Conservation (phyloP, 1,284 basidiomycete species). For the Puccinia triticina region DNA sequence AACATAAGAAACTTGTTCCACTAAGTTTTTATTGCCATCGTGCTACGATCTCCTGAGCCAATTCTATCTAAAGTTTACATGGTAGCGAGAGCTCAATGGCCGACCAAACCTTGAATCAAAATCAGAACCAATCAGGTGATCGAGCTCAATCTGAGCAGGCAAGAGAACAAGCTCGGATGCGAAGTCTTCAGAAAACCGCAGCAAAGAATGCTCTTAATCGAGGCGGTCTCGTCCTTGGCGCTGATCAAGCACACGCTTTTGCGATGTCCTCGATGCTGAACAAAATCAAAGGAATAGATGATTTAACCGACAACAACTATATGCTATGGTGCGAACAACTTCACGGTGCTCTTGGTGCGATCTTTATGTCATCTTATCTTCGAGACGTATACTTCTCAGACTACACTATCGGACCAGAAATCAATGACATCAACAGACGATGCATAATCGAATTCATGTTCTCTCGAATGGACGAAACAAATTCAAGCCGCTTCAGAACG, state of each 20-base stretch:
- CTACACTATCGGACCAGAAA: background rate
- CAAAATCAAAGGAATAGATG: too few relatives aligned
- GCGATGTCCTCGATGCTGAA: background rate
- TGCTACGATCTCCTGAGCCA: too few relatives aligned
- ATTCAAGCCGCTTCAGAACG: background rate
- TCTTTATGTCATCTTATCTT: background rate
- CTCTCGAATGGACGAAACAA: background rate
- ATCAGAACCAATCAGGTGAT: too few relatives aligned
- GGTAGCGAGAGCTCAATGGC: constrained; percentile 1
- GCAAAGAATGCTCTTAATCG: background rate
- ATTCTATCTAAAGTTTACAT: too few relatives aligned
- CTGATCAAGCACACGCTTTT: background rate
- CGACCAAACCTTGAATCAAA: background rate
- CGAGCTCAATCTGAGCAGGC: too few relatives aligned
- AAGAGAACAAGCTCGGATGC: background rate
- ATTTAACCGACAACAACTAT: constrained; percentile 1
- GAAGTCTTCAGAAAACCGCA: background rate
- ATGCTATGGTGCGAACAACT: background rate
- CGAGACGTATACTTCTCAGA: background rate
- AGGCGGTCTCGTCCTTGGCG: background rate
- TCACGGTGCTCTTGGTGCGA: background rate
- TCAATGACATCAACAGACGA: background rate
- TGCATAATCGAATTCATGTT: background rate
- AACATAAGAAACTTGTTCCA: too few relatives aligned
- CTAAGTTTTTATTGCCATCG: too few relatives aligned